Evolutionary conservation across 2,329 filamentous ascomycete genomes (phyloP), one percentile per base, ranked within the genome.

Genomic region (Domatiomyces catenatus): DNA sequence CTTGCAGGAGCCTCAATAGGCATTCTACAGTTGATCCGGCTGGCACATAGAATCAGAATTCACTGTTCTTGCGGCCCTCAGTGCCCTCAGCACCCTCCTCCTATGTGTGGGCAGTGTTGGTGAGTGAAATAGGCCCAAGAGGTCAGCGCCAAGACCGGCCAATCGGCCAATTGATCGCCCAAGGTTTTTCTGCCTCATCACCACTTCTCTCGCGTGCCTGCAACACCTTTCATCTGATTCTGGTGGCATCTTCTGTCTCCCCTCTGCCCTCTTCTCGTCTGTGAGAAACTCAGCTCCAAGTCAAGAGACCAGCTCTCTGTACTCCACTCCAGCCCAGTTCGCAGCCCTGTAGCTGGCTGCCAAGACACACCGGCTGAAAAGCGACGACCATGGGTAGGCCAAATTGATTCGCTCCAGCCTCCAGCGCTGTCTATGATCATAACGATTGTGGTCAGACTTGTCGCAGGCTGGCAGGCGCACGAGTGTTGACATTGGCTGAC

Each of bases 401-500:
- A 26, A 20, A n/a, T 17, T n/a, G 19, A 8, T 45, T 43, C 8
- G n/a, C n/a, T 43, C 43, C 43, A 20, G 18, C 22, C n/a, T 43
- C 43, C 43, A 20, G 18, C 22, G n/a, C 43, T 20, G 18, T n/a
- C 43, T 26, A 2, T 45, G 43, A 20, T 45, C n/a, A 45, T 15
- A 17, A 26, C 17, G 2, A 44, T 44, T 44, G 42, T 20, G 10
- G 19, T 20, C 22, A 42, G 5, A 42, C 3, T 49, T 17, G 19
- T 26, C 24, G 47, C 8, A 42, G 18, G 8, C 36, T 17, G 4
- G 18, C 48, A 48, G 44, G 57, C 57, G 54, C 56, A 58, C 58
- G 55, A 50, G 56, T 58, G 53, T 47, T 55, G 54, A 17, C 52
- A 45, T 46, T 42, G 42, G 42, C 39, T 45, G 42, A 22, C 22